Percentiles rank a stretch among this genome's conserved stretches.
Evolutionary conservation across 352 stramenopile species (phyloP).

Genomic region (Phytophthora palmivora): DNA sequence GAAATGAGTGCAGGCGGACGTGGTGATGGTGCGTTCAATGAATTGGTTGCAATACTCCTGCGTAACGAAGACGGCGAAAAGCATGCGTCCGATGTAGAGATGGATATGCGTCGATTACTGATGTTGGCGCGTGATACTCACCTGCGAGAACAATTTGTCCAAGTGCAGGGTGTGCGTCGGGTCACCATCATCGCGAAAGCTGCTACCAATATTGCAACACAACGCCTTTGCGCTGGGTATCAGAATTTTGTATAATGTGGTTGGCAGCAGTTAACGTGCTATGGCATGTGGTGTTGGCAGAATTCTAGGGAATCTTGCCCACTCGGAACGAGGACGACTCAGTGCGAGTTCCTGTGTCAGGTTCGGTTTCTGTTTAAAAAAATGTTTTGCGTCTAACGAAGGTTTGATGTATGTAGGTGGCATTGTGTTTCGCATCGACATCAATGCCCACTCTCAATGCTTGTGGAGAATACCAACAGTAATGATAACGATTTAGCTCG

Average conservation of each 20-base stretch:
- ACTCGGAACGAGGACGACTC: constrained; percentile 55
- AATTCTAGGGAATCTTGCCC: constrained; percentile 69
- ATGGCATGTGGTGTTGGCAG: constrained; percentile 26
- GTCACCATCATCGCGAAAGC: constrained; percentile 50
- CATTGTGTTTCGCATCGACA: constrained; percentile 76
- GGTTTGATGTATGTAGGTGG: constrained; percentile 44
- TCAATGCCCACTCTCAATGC: constrained; percentile 65
- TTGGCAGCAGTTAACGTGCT: background rate
- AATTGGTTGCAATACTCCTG: constrained; percentile 58
- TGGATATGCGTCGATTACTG: constrained; percentile 60
- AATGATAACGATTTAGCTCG: constrained; percentile 42
- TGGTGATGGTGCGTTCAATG: constrained; percentile 48
- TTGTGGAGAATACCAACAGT: constrained; percentile 45
- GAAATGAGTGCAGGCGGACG: constrained; percentile 5
- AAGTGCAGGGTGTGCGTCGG: constrained; percentile 60
- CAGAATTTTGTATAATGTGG: background rate
- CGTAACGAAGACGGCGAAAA: constrained; percentile 55
- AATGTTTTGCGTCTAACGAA: background rate
- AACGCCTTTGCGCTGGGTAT: constrained; percentile 48
- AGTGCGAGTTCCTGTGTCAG: constrained; percentile 71
- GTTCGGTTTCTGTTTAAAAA: constrained; percentile 22
- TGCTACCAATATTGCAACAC: constrained; percentile 18
- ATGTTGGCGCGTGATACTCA: constrained; percentile 55
- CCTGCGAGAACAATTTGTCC: constrained; percentile 64
- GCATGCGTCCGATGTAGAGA: constrained; percentile 47